Conservation (phyloP, 1,284 basidiomycete genomes). For the Cryptococcus jaspeensis region DNA sequence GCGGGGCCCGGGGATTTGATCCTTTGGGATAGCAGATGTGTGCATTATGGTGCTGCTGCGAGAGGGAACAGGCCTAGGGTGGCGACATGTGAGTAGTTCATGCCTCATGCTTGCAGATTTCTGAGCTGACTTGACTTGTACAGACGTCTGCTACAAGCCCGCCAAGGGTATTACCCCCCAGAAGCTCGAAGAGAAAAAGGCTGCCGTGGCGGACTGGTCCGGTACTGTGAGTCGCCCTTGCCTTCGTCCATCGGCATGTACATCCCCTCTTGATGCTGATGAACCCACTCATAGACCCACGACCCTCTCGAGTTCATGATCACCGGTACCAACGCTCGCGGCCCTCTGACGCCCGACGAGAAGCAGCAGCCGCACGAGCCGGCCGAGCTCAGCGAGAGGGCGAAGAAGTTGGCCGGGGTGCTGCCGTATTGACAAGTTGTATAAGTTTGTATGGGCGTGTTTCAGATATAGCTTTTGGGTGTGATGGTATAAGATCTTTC, state of each 20-base stretch:
- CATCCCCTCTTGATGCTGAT: not conserved
- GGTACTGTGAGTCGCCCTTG: slow-evolving; percentile 20
- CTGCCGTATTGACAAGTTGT: slow-evolving; percentile 4
- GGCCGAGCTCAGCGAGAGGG: slow-evolving; percentile 12
- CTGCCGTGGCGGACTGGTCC: slow-evolving; percentile 23
- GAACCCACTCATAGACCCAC: slow-evolving; percentile 19
- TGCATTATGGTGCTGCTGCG: slow-evolving; percentile 40
- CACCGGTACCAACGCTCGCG: slow-evolving; percentile 24
- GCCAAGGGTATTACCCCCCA: slow-evolving; percentile 28
- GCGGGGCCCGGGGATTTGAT: slow-evolving; percentile 40
- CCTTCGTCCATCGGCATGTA: too few relatives aligned
- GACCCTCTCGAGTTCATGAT: slow-evolving; percentile 39
- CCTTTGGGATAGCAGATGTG: slow-evolving; percentile 35
- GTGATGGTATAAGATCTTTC: too few relatives aligned
- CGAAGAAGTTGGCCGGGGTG: slow-evolving; percentile 14
- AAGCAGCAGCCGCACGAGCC: slow-evolving; percentile 10
- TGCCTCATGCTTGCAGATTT: not conserved
- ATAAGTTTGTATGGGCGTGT: too few relatives aligned
- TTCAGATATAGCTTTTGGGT: too few relatives aligned
- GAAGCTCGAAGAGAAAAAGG: slow-evolving; percentile 21
- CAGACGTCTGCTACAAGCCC: slow-evolving; percentile 47
- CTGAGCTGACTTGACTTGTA: not conserved
- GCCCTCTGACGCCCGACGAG: slow-evolving; percentile 28
- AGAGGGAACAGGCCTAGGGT: slow-evolving; percentile 33
- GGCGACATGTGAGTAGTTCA: slow-evolving; percentile 34